A percentile compares a stretch with the other conserved stretches of the same genome.
These are phyloP conservation scores for Nevesoporus exiguus DNA, from an alignment of 768 basidiomycete species.

Conservation along the genomic window DNA sequence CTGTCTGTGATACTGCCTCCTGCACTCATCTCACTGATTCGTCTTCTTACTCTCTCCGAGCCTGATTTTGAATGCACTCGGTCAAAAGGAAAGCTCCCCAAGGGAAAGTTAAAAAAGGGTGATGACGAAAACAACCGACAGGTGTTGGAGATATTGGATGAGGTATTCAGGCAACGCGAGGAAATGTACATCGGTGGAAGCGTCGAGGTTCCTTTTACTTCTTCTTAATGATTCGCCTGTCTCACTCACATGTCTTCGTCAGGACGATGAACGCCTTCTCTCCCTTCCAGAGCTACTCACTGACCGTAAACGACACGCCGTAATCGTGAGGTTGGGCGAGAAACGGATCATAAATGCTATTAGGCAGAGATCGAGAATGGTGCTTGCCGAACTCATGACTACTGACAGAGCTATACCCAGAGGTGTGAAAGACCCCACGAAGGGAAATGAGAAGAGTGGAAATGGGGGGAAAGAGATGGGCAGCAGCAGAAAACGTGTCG, in stretches of 20 bases:
- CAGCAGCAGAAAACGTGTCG: slow-evolving; percentile 17
- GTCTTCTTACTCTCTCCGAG: slow-evolving; percentile 54
- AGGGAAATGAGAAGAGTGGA: background rate
- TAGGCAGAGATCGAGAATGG: slow-evolving; percentile 13
- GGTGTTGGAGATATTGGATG: slow-evolving; percentile 44
- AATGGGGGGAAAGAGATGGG: background rate
- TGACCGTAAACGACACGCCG: slow-evolving; percentile 54
- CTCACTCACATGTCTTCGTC: slow-evolving; percentile 2
- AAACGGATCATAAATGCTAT: slow-evolving; percentile 56
- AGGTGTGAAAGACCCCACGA: slow-evolving; percentile 1
- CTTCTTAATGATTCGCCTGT: background rate
- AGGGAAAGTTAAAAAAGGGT: slow-evolving; percentile 43
- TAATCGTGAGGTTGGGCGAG: slow-evolving; percentile 76
- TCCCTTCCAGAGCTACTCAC: slow-evolving; percentile 25
- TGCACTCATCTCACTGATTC: slow-evolving; percentile 66
- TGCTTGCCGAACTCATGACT: slow-evolving; percentile 4
- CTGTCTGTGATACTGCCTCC: slow-evolving; percentile 48
- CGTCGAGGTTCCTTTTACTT: slow-evolving; percentile 39
- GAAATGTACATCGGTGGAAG: slow-evolving; percentile 37
- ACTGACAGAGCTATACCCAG: background rate
- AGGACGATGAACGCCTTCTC: slow-evolving; percentile 52
- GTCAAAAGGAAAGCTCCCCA: slow-evolving; percentile 69
- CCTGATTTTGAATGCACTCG: slow-evolving; percentile 59
- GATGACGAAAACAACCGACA: slow-evolving; percentile 11
- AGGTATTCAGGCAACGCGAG: slow-evolving; percentile 47